Conservation (phyloP, 2,329 filamentous ascomycete genomes). For the Fusarium denticulatum region DNA sequence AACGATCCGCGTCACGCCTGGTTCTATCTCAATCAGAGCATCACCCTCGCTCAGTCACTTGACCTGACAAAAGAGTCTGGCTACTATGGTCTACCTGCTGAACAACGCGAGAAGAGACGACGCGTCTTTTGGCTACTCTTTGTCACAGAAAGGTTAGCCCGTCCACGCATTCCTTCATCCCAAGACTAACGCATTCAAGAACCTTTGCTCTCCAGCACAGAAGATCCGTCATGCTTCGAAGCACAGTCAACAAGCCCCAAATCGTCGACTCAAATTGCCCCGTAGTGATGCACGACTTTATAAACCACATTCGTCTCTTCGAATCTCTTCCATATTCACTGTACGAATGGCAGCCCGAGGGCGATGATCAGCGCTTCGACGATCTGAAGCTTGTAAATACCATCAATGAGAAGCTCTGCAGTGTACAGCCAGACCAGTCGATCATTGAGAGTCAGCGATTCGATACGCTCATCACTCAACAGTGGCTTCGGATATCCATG, state of each 20-base stretch:
- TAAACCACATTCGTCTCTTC: slow-evolving; percentile 47
- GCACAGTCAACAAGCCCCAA: slow-evolving; percentile 45
- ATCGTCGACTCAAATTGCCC: slow-evolving; percentile 47
- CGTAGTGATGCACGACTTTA: slow-evolving; percentile 48
- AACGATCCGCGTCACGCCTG: slow-evolving; percentile 43
- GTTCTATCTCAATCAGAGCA: slow-evolving; percentile 49
- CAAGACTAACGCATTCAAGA: neutral
- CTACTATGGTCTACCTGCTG: slow-evolving; percentile 32
- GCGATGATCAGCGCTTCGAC: slow-evolving; percentile 30
- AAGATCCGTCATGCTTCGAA: slow-evolving; percentile 44
- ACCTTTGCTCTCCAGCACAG: slow-evolving; percentile 47
- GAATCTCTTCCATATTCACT: slow-evolving; percentile 44
- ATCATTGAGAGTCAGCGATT: slow-evolving; percentile 48
- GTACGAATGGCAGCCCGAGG: slow-evolving; percentile 45
- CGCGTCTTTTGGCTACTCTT: slow-evolving; percentile 50
- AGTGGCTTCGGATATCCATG: slow-evolving; percentile 47
- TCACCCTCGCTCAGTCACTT: slow-evolving; percentile 43
- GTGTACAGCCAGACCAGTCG: slow-evolving; percentile 41
- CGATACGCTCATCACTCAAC: slow-evolving; percentile 48
- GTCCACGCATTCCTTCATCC: rapidly evolving
- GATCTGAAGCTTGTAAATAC: slow-evolving; percentile 37
- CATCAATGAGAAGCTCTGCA: slow-evolving; percentile 44
- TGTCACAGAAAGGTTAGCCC: slow-evolving; percentile 44
- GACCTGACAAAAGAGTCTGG: slow-evolving; percentile 43
- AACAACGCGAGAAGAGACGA: slow-evolving; percentile 43